phyloP scores from a whole-genome alignment of 2,329 filamentous ascomycete genomes.

The Blastomyces gilchristii region DNA sequence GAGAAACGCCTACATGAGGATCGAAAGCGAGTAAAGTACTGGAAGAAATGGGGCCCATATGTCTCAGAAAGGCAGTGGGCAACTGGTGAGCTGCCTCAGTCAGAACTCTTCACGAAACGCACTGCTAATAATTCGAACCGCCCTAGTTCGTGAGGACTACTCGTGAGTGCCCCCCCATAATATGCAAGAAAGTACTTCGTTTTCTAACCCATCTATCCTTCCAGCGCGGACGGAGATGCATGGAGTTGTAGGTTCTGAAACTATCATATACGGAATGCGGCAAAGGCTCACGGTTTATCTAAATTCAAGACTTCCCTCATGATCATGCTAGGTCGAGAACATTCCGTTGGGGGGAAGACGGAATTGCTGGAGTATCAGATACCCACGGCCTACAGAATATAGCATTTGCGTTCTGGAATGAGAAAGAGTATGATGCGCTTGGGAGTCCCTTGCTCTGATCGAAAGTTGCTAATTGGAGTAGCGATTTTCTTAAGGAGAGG shows the following conservation, averaged over 20 bases:
- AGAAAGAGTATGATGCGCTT: conserved; percentile 63
- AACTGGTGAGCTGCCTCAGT: conserved; percentile 51
- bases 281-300: conserved; percentile 10
- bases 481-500: conserved; percentile 86
- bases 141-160: conserved; percentile 79
- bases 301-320: conserved; percentile 69
- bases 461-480: conserved; percentile 28
- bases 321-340: conserved; percentile 80
- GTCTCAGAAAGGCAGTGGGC: conserved; percentile 93
- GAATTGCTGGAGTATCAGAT: conserved; percentile 91
- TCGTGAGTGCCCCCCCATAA: conserved; percentile 42
- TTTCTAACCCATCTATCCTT: conserved; percentile 14
- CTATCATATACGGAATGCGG: conserved; percentile 8
- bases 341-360: conserved; percentile 94
- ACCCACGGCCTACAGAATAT: conserved; percentile 87
- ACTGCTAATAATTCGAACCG: conserved; percentile 21
- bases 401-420: conserved; percentile 95
- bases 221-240: conserved; percentile 72
- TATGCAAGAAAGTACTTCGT: conserved; percentile 7
- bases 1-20: conserved; percentile 85
- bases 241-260: conserved; percentile 68
- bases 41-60: conserved; percentile 97
- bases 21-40: conserved; percentile 73
- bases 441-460: neutral
- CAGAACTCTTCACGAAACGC: neutral